Evolutionary conservation across 129 eudicot genomes (phyloP), one percentile per base, ranked within the genome.

Genomic region (Gnaphalium uliginosum): DNA sequence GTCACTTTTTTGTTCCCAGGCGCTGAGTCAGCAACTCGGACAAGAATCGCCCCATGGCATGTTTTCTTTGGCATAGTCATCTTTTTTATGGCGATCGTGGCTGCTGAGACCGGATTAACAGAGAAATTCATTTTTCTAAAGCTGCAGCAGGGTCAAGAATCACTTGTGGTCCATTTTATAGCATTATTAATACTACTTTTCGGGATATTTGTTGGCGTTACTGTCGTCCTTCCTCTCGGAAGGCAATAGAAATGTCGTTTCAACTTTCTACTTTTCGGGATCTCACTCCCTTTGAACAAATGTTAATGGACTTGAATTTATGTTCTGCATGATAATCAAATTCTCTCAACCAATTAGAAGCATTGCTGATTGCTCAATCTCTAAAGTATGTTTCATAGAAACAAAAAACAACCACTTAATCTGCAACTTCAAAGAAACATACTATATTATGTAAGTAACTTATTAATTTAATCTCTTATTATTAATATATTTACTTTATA

Each of bases 141-240:
- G 19, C 77, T 89, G 23, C 43, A 64, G 10, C 80, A 51, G 0
- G 63, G 75, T 63, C 89, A 87, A 80, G 96, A 92, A 82, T 90
- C 91, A 17, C 88, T 89, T 0, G 58, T 92, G 3, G 76, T 89
- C 26, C 89, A 92, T 69, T 92, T 92, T 61, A 89, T 83, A 9
- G 97, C 93, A 26, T 56, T 92, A 29, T 62, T 89, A 43, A 25
- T 92, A 32, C 71, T 89, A 22, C 51, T 87, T 22, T 89, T 85
- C 56, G 97, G 84, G 24, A 43, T 81, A 9, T 60, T 78, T 27
- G 96, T 92, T 48, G 84, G 75, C 48, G 43, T 87, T 48, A 59
- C 74, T 8, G 83, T 86, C 74, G 73, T 66, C 30, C 79, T 87
- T 39, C 17, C 18, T 46, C n/a, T 76, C 30, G 37, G 72, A 58